A percentile compares a stretch with the other conserved stretches of the same genome.
These are phyloP conservation scores for Pulveroboletus sp. DNA, from an alignment of 768 basidiomycete species.

Conservation along the genomic window DNA sequence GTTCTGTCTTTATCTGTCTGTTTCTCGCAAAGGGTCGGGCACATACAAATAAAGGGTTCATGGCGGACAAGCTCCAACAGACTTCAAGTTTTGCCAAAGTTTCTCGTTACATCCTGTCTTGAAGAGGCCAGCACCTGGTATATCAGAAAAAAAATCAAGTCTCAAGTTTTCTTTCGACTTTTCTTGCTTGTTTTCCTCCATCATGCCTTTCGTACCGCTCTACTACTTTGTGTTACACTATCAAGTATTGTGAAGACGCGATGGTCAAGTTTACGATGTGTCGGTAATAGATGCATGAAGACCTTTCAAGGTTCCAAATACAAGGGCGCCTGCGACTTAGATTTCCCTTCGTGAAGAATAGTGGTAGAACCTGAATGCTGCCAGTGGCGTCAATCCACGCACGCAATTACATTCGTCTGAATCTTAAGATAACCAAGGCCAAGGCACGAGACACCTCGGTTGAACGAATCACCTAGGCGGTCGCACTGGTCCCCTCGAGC, in stretches of 20 bases:
- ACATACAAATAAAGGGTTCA: slow-evolving; percentile 42
- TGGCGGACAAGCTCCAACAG: slow-evolving; percentile 36
- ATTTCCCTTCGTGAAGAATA: slow-evolving; percentile 16
- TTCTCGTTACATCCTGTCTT: slow-evolving; percentile 47
- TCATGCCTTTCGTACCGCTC: slow-evolving; percentile 41
- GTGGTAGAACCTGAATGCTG: slow-evolving; percentile 4
- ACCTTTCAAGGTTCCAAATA: slow-evolving; percentile 20
- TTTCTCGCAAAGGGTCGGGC: slow-evolving; percentile 41
- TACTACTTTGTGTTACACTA: slow-evolving; percentile 46
- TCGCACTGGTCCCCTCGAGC: slow-evolving; percentile 1
- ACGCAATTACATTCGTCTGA: slow-evolving; percentile 13
- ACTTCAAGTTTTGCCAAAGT: slow-evolving; percentile 50
- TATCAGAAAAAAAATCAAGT: slow-evolving; percentile 56
- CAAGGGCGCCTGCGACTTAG: slow-evolving; percentile 12
- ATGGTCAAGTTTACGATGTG: slow-evolving; percentile 36
- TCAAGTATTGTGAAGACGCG: slow-evolving; percentile 38
- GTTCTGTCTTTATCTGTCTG: slow-evolving; percentile 27
- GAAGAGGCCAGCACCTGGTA: slow-evolving; percentile 44
- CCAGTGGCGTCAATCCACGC: slow-evolving; percentile 2
- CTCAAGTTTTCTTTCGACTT: slow-evolving; percentile 62
- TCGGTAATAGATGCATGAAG: slow-evolving; percentile 38
- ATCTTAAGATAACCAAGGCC: slow-evolving; percentile 19
- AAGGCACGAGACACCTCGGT: slow-evolving; percentile 13
- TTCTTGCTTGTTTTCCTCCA: slow-evolving; percentile 43
- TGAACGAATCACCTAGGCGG: background rate